These are phyloP conservation scores for Yamadazyma triangularis DNA, from an alignment of 1,139 yeast species.

Conservation along the genomic window DNA sequence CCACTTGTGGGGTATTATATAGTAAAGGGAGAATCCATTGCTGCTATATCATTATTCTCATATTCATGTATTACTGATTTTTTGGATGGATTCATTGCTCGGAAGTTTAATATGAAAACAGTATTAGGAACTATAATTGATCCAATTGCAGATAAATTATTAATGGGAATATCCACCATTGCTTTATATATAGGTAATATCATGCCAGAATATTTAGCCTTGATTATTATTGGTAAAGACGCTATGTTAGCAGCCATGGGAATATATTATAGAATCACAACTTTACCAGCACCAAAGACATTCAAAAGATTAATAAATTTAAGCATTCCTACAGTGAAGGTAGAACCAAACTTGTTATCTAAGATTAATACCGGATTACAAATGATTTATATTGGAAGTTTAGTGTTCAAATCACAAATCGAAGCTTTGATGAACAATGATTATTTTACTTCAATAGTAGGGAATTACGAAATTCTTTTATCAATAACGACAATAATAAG, in stretches of 20 bases:
- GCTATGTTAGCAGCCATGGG: constrained; percentile 73
- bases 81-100: constrained; percentile 86
- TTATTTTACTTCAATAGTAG: constrained; percentile 11
- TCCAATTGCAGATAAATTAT: constrained; percentile 90
- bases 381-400: constrained; percentile 80
- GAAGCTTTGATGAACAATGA: constrained; percentile 19
- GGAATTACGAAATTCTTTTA: constrained; percentile 34
- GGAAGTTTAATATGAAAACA: constrained; percentile 71
- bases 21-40: constrained; percentile 51
- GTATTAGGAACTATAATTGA: constrained; percentile 89
- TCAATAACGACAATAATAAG: constrained; percentile 75
- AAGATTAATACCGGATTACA: constrained; percentile 88
- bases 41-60: constrained; percentile 69
- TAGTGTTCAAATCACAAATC: constrained; percentile 64
- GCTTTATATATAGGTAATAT: constrained; percentile 68
- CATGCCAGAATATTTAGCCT: constrained; percentile 66
- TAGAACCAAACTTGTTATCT: constrained; percentile 83
- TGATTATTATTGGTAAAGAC: constrained; percentile 81
- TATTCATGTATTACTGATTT: constrained; percentile 90
- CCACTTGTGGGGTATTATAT: constrained; percentile 83
- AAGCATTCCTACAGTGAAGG: constrained; percentile 79
- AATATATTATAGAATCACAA: constrained; percentile 62
- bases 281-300: constrained; percentile 76
- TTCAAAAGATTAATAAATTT: constrained; percentile 62
- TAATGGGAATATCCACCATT: constrained; percentile 83